These are phyloP conservation scores for Gynochthodes officinalis DNA, from an alignment of 257 asterid genomes.

Conservation along the genomic window DNA sequence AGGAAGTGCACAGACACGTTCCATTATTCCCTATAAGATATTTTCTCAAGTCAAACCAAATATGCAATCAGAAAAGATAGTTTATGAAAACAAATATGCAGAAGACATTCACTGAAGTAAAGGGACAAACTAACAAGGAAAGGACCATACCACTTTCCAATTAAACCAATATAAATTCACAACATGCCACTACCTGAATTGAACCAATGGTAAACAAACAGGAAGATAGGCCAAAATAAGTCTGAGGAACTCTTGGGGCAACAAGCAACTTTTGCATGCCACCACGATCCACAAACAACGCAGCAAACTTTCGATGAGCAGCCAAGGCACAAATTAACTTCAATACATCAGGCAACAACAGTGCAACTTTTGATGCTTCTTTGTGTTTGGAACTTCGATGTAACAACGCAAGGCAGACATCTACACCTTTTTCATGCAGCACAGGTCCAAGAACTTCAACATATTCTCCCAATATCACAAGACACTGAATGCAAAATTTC, in stretches of 20 bases:
- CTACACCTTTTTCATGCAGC: constrained; percentile 95
- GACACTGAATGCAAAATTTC: constrained; percentile 92
- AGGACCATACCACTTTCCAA: neutral
- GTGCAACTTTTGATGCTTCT: constrained; percentile 47
- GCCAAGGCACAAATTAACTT: constrained; percentile 89
- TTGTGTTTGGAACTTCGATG: constrained; percentile 62
- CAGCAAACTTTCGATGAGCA: constrained; percentile 95
- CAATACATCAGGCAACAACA: constrained; percentile 75
- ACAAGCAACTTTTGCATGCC: constrained; percentile 87
- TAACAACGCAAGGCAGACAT: constrained; percentile 82
- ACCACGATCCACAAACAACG: constrained; percentile 86
- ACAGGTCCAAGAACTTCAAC: constrained; percentile 99
- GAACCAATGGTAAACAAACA: constrained; percentile 92
- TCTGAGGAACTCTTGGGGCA: constrained; percentile 64
- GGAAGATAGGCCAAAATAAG: constrained; percentile 80
- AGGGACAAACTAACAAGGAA: neutral
- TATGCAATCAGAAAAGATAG: neutral
- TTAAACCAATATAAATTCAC: neutral
- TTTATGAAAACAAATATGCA: neutral
- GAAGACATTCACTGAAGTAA: neutral
- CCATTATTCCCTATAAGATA: constrained; percentile 84
- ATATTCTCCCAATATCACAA: constrained; percentile 83
- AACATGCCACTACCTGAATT: constrained; percentile 60
- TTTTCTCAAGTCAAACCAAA: constrained; percentile 15
- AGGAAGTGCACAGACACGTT: constrained; percentile 96